Percentiles rank a stretch among this genome's conserved stretches.
phyloP scores from a whole-genome alignment of 2,329 filamentous ascomycete species.

The Microcyclospora tardicrescens region DNA sequence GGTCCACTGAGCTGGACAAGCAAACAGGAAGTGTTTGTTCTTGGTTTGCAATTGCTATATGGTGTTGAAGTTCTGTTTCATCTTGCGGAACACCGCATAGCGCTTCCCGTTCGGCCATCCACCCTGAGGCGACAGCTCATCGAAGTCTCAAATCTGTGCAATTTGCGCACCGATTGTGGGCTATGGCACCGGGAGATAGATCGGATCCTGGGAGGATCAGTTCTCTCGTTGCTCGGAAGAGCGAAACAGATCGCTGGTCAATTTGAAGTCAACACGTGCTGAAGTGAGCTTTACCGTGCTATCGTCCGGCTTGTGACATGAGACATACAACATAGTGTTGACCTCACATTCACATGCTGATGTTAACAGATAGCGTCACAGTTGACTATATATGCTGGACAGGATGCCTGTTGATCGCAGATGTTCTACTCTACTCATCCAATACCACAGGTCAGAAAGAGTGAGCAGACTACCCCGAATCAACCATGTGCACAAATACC shows the following conservation, averaged over 20 bases:
- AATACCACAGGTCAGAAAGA: slow-evolving; percentile 23
- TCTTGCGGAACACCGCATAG: slow-evolving; percentile 10
- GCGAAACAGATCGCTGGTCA: too few species aligned
- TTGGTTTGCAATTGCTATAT: slow-evolving; percentile 37
- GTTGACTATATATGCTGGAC: too few species aligned
- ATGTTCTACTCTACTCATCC: too few species aligned
- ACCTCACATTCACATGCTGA: too few species aligned
- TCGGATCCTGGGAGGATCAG: slow-evolving; percentile 17
- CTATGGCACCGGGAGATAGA: slow-evolving; percentile 27
- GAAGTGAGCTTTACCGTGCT: too few species aligned
- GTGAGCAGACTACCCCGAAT: too few species aligned
- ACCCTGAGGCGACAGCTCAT: slow-evolving; percentile 19
- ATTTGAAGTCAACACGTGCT: too few species aligned
- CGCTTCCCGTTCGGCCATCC: slow-evolving; percentile 10
- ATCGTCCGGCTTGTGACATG: too few species aligned
- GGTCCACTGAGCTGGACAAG: slow-evolving; percentile 62
- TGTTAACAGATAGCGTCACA: too few species aligned
- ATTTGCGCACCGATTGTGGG: slow-evolving; percentile 18
- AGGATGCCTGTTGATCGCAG: too few species aligned
- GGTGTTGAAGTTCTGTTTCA: slow-evolving; percentile 27
- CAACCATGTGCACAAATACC: too few species aligned
- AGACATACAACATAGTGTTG: too few species aligned
- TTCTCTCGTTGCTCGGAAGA: background rate
- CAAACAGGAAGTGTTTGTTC: slow-evolving; percentile 52
- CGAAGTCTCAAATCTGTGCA: slow-evolving; percentile 14